Base-by-base conservation (phyloP, 2,329 filamentous ascomycete species). In the Diplodia corticola region DNA sequence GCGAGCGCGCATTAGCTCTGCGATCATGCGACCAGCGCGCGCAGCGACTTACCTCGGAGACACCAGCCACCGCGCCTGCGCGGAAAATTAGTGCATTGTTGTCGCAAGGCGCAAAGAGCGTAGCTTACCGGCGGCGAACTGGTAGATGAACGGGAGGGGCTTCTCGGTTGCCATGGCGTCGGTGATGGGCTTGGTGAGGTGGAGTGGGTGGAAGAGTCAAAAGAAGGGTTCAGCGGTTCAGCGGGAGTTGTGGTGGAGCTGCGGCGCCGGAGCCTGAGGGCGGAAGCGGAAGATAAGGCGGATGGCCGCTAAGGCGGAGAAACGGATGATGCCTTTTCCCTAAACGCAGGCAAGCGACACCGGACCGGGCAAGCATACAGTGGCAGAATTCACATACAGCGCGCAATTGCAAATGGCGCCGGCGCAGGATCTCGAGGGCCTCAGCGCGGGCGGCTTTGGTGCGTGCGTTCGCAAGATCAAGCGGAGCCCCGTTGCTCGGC, bases 1-100 rank as follows among this genome's bases (percentile, higher is more conserved):
- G 59, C 69, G 64, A 64, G 69, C 69, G 24, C 66, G 48, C 6
- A 71, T 78, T 71, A 78, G 76, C 63, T 17, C 46, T 37, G 50
- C 5, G 24, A 46, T 66, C 35, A 66, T 26, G 28, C 40, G 44
- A 63, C 30, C 46, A 59, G 20, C 17, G 50, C 37, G 49, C 37
- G 64, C 64, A 24, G 24, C 17, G 63, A 82, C 89, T 81, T 84
- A 93, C 93, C 87, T 99, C 95, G 74, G 94, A 98, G 71, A 99
- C 93, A 85, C 95, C 95, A 76, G 95, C 95, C 77, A 99, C 91
- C 78, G 95, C 95, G 83, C 90, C 89, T 91, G 73, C 44, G n/a
- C 44, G 7, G 69, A 64, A 59, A 67, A 71, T 79, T 68, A 78
- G 76, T 70, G 71, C 72, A 68, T 69, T 65, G 69, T 69, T 70